Conservation (phyloP, 148 eudicot species). For the Camellia sinensis region DNA sequence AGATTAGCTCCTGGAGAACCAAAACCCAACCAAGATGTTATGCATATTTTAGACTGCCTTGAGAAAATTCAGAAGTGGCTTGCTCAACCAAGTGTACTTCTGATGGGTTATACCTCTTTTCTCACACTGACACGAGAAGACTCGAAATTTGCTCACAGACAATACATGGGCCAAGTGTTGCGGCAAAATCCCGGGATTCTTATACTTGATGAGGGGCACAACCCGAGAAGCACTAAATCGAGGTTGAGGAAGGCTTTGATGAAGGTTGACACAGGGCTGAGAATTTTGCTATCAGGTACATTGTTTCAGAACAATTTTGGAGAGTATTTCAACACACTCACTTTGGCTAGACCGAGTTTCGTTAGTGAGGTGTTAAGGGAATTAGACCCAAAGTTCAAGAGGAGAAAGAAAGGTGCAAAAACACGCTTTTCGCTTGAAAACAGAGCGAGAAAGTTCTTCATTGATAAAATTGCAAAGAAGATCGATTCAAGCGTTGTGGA, state of each 20-base stretch:
- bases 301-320: slow-evolving; percentile 97
- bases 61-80: slow-evolving; percentile 96
- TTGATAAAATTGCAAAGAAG: slow-evolving; percentile 74
- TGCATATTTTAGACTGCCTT: slow-evolving; percentile 93
- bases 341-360: slow-evolving; percentile 82
- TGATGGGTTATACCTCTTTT: slow-evolving; percentile 98
- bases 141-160: slow-evolving; percentile 79
- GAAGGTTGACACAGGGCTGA: slow-evolving; percentile 72
- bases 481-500: slow-evolving; percentile 57
- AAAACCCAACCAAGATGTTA: slow-evolving; percentile 71
- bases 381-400: slow-evolving; percentile 83
- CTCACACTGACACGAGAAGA: slow-evolving; percentile 84
- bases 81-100: slow-evolving; percentile 89
- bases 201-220: slow-evolving; percentile 94
- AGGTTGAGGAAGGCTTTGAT: slow-evolving; percentile 83
- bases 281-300: slow-evolving; percentile 85
- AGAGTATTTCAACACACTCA: slow-evolving; percentile 92
- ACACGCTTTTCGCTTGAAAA: slow-evolving; percentile 74
- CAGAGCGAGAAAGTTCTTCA: slow-evolving; percentile 81
- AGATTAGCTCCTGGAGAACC: slow-evolving; percentile 59
- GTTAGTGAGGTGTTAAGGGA: slow-evolving; percentile 72
- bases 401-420: slow-evolving; percentile 58
- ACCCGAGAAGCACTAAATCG: slow-evolving; percentile 95
- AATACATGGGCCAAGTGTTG: slow-evolving; percentile 85
- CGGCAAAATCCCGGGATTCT: slow-evolving; percentile 84